A percentile compares a stretch with the other conserved stretches of the same genome.
These are phyloP conservation scores for Kwoniella mangroviensis DNA, from an alignment of 768 basidiomycete genomes.

Conservation along the genomic window DNA sequence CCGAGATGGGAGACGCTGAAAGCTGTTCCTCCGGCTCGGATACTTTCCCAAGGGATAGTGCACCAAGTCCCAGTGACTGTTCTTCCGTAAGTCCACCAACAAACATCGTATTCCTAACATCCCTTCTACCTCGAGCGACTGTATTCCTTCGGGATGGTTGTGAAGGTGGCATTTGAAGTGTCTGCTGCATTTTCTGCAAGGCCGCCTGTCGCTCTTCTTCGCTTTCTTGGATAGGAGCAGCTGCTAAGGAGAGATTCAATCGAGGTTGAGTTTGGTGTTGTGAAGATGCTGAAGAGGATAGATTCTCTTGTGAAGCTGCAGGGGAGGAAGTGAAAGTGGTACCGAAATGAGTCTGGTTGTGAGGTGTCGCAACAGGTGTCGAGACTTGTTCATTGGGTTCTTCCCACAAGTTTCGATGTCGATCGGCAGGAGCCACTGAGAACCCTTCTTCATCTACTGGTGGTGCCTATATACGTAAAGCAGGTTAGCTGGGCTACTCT, in stretches of 20 bases:
- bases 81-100: slow-evolving; percentile 29
- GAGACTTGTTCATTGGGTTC: slow-evolving; percentile 42
- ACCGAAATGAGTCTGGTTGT: slow-evolving; percentile 26
- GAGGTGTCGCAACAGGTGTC: slow-evolving; percentile 19
- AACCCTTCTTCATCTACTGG: slow-evolving; percentile 59
- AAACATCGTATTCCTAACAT: slow-evolving; percentile 59
- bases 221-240: slow-evolving; percentile 55
- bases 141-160: slow-evolving; percentile 43
- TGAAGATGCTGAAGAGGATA: slow-evolving; percentile 29
- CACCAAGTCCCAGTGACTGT: slow-evolving; percentile 33
- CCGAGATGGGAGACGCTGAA: slow-evolving; percentile 12
- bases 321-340: slow-evolving; percentile 39
- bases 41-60: slow-evolving; percentile 17
- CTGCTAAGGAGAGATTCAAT: slow-evolving; percentile 53
- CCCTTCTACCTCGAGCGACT: slow-evolving; percentile 57
- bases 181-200: slow-evolving; percentile 55
- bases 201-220: slow-evolving; percentile 58
- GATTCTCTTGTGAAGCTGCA: slow-evolving; percentile 31
- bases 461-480: slow-evolving; percentile 8
- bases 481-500: not conserved
- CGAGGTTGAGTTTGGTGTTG: slow-evolving; percentile 25
- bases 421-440: slow-evolving; percentile 59
- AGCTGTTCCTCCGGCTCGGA: slow-evolving; percentile 22
- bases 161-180: slow-evolving; percentile 54
- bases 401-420: slow-evolving; percentile 58